Percentiles rank a stretch among this genome's conserved stretches.
These are phyloP conservation scores for Aphanoascus verrucosus DNA, from an alignment of 2,329 filamentous ascomycete species.

Conservation along the genomic window DNA sequence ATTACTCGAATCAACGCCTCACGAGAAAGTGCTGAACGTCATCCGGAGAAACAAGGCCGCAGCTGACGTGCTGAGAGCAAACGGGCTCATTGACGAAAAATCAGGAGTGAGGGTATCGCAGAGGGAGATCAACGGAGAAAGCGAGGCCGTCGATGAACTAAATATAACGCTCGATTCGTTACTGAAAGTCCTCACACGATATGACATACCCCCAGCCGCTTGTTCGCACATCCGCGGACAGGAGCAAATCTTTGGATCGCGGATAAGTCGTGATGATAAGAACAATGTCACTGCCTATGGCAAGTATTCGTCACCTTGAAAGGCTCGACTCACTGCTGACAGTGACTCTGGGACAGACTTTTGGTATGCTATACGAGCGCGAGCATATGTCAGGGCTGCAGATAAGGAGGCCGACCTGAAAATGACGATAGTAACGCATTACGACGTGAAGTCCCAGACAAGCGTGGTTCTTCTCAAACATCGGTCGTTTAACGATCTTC, in stretches of 20 bases:
- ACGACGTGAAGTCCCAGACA: constrained; percentile 11
- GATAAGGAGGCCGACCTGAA: constrained; percentile 14
- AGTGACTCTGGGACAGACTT: not conserved
- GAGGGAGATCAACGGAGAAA: not conserved
- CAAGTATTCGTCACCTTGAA: not conserved
- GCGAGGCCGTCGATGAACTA: constrained; percentile 7
- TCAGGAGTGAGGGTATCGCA: not conserved
- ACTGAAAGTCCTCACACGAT: constrained; percentile 12
- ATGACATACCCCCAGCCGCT: constrained; percentile 12
- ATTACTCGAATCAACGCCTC: constrained; percentile 12
- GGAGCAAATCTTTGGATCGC: constrained; percentile 13
- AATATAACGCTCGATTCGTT: constrained; percentile 12
- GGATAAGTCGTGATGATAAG: constrained; percentile 6
- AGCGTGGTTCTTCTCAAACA: constrained; percentile 11
- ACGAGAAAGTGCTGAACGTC: constrained; percentile 10
- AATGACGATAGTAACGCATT: constrained; percentile 14
- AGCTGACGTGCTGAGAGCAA: constrained; percentile 8
- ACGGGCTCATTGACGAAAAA: constrained; percentile 12
- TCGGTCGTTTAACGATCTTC: constrained; percentile 12
- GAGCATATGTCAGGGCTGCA: constrained; percentile 10
- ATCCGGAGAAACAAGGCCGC: constrained; percentile 2
- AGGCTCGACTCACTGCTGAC: not conserved
- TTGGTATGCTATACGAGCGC: constrained; percentile 13
- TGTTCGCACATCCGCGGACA: constrained; percentile 13
- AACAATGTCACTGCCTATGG: constrained; percentile 8